Conservation (phyloP, 169 alveolate genomes). For the Hepatocystis sp. region DNA sequence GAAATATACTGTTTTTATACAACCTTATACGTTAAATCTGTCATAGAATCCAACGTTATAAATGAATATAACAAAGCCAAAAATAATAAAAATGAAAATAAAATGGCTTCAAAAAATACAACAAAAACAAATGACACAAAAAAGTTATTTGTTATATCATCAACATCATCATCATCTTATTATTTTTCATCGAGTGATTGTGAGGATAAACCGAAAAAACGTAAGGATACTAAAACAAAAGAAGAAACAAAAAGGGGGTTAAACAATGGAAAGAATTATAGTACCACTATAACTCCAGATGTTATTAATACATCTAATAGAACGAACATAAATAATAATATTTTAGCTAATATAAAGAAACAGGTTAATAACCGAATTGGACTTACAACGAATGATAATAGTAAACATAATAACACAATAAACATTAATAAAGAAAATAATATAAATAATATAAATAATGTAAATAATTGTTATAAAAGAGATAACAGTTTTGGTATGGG, state of each 20-base stretch:
- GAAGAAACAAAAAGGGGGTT: neutral
- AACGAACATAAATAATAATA: too few species aligned
- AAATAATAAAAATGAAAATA: neutral
- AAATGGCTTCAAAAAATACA: neutral
- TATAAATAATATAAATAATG: too few species aligned
- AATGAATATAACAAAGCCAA: slow-evolving; percentile 46
- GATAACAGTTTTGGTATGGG: too few species aligned
- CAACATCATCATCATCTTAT: slow-evolving; percentile 67
- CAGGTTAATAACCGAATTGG: too few species aligned
- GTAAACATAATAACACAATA: too few species aligned
- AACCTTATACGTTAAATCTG: slow-evolving; percentile 33
- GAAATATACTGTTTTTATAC: slow-evolving; percentile 56
- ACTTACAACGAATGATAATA: too few species aligned
- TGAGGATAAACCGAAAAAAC: slow-evolving; percentile 7
- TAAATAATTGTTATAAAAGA: too few species aligned
- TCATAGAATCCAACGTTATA: slow-evolving; percentile 37
- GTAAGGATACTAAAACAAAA: neutral
- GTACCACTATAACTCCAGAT: too few species aligned
- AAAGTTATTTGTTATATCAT: slow-evolving; percentile 64
- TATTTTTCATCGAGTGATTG: slow-evolving; percentile 64
- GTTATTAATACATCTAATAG: too few species aligned
- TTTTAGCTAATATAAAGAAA: too few species aligned
- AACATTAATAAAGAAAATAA: too few species aligned
- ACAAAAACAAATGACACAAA: slow-evolving; percentile 13
- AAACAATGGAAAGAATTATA: neutral